Conservation (phyloP, 1,284 basidiomycete genomes). For the Inonotus hispidus region DNA sequence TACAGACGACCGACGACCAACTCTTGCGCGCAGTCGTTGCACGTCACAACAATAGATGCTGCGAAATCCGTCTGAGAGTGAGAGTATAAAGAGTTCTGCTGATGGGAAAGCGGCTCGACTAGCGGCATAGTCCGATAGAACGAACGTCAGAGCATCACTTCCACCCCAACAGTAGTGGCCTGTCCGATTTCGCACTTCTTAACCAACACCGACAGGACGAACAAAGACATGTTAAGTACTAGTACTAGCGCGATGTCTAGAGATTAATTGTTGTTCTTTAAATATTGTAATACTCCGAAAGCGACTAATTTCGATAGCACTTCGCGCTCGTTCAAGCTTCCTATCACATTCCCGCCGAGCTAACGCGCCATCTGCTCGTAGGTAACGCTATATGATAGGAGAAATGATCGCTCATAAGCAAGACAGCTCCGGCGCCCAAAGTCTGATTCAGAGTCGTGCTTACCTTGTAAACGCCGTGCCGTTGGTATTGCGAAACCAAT, state of each 20-base stretch:
- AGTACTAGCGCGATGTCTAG: background rate
- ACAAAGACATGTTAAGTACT: background rate
- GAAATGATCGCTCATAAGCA: background rate
- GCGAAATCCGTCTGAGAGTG: too few relatives aligned
- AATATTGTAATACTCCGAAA: background rate
- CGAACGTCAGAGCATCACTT: too few relatives aligned
- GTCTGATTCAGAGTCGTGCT: slow-evolving; percentile 24
- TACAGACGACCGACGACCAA: too few relatives aligned
- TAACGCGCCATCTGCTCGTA: slow-evolving; percentile 53
- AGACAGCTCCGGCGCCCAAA: background rate
- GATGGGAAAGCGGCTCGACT: too few relatives aligned
- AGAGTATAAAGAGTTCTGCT: too few relatives aligned
- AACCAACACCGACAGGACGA: too few relatives aligned
- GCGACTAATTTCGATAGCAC: background rate
- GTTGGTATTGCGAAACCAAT: slow-evolving; percentile 80
- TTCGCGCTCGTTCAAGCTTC: too few relatives aligned
- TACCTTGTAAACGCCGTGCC: slow-evolving; percentile 81
- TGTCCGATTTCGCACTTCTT: too few relatives aligned
- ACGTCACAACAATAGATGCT: too few relatives aligned
- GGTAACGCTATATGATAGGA: slow-evolving; percentile 17
- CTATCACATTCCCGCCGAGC: background rate
- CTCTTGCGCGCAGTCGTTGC: too few relatives aligned
- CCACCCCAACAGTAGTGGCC: too few relatives aligned
- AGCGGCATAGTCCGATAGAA: too few relatives aligned
- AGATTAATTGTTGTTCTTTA: background rate